Percentiles rank a stretch among this genome's conserved stretches.
phyloP scores from a whole-genome alignment of 2,329 filamentous ascomycete species.

The Aulographum hederae region DNA sequence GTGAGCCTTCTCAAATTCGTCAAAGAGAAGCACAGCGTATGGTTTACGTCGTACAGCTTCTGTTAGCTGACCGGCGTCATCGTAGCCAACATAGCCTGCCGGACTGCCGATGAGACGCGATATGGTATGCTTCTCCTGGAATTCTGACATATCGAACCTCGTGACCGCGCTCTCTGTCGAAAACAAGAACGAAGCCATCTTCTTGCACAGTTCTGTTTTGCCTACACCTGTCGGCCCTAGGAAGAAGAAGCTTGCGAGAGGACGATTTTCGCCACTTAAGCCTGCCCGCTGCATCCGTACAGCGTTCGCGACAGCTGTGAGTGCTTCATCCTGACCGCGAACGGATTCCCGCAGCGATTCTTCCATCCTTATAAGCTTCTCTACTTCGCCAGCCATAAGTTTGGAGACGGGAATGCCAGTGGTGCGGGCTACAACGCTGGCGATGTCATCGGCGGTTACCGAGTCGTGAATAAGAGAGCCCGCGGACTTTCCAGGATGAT shows the following conservation, averaged over 20 bases:
- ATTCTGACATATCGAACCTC: constrained; percentile 94
- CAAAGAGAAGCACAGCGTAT: constrained; percentile 85
- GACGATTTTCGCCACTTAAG: constrained; percentile 76
- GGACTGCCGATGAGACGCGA: constrained; percentile 83
- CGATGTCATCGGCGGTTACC: constrained; percentile 91
- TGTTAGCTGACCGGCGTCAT: constrained; percentile 88
- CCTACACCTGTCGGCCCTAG: constrained; percentile 90
- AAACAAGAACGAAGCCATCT: constrained; percentile 83
- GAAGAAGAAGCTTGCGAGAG: constrained; percentile 93
- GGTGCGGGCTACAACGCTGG: constrained; percentile 71
- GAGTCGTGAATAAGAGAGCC: constrained; percentile 72
- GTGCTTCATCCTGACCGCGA: constrained; percentile 83
- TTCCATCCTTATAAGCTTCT: constrained; percentile 93
- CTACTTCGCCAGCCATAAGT: constrained; percentile 80
- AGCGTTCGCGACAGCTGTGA: constrained; percentile 78
- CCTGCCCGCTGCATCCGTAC: constrained; percentile 89
- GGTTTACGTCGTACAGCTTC: constrained; percentile 90
- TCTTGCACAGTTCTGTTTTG: constrained; percentile 95
- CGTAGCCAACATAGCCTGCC: constrained; percentile 90
- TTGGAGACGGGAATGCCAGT: constrained; percentile 90
- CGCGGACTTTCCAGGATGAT: constrained; percentile 11
- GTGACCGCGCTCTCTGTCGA: constrained; percentile 81
- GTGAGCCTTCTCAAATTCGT: constrained; percentile 96
- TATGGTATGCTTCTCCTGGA: constrained; percentile 93
- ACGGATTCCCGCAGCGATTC: constrained; percentile 69